These are phyloP conservation scores for Omphalotus olearius DNA, from an alignment of 1,284 basidiomycete genomes.

Conservation along the genomic window DNA sequence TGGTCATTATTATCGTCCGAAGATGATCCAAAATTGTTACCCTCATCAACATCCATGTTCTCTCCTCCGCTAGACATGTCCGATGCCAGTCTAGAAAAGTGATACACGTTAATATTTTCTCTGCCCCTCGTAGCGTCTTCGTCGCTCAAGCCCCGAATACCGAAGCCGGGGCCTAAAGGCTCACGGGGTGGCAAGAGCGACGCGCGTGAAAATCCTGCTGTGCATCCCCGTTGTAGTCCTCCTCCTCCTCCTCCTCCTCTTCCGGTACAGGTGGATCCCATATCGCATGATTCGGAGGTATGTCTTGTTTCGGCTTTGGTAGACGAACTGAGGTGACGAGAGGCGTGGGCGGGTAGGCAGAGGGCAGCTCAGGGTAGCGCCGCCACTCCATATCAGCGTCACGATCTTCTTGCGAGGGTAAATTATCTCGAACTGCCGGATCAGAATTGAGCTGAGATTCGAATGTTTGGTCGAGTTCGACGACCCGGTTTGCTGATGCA, in stretches of 20 bases:
- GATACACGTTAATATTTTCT: constrained; percentile 7
- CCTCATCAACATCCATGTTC: constrained; percentile 23
- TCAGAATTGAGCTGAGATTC: not conserved
- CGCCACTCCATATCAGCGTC: constrained; percentile 21
- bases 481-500: too few relatives aligned
- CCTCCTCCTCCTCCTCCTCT: constrained; percentile 28
- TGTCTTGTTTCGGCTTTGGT: constrained; percentile 10
- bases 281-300: constrained; percentile 8
- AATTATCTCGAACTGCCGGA: not conserved
- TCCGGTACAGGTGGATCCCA: constrained; percentile 17
- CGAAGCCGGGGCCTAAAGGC: constrained; percentile 53
- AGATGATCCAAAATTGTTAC: constrained; percentile 22
- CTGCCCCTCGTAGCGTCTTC: constrained; percentile 18
- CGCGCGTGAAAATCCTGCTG: constrained; percentile 48
- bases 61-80: not conserved
- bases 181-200: constrained; percentile 64
- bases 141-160: constrained; percentile 52
- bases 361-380: constrained; percentile 23
- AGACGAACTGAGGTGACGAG: constrained; percentile 16
- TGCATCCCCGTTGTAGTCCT: constrained; percentile 17
- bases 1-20: constrained; percentile 34
- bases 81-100: constrained; percentile 1
- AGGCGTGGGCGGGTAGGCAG: constrained; percentile 23
- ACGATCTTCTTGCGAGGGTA: constrained; percentile 12
- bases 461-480: not conserved